Evolutionary conservation across 1,139 yeast species (phyloP).

Genomic region (Taphrina wiesneri): DNA sequence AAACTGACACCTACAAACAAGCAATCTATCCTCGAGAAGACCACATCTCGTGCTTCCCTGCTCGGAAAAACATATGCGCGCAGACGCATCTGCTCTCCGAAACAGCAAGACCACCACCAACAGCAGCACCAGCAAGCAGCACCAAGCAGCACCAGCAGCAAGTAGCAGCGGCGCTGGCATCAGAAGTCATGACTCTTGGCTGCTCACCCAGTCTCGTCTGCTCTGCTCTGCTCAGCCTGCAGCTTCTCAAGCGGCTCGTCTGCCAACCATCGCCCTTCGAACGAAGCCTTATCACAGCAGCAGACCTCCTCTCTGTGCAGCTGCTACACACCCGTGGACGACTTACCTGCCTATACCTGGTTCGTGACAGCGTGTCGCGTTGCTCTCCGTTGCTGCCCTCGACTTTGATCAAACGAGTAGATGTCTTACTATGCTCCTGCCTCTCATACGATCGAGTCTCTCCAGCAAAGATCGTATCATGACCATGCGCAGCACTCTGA

Average conservation of each 20-base stretch:
- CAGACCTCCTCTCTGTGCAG: too few species aligned
- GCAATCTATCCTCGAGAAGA: constrained; percentile 5
- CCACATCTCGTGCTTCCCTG: not conserved
- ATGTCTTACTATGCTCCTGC: not conserved
- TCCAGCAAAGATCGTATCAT: not conserved
- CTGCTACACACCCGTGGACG: too few species aligned
- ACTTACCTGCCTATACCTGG: too few species aligned
- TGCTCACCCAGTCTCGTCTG: not conserved
- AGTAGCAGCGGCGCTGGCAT: not conserved
- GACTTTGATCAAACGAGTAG: not conserved
- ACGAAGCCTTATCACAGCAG: too few species aligned
- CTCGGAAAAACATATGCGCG: not conserved
- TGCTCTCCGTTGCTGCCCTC: not conserved
- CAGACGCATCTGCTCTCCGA: not conserved
- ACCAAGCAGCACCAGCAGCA: too few species aligned
- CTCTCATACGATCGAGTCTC: not conserved
- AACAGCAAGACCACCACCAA: not conserved
- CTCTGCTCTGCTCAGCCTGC: not conserved
- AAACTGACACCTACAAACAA: constrained; percentile 7
- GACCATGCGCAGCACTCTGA: not conserved
- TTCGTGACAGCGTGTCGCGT: too few species aligned
- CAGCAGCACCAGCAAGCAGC: too few species aligned
- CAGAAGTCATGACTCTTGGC: not conserved
- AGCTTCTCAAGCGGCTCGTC: not conserved
- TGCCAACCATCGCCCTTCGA: too few species aligned